Percentiles rank a stretch among this genome's conserved stretches.
These are phyloP conservation scores for Cinchona pubescens DNA, from an alignment of 257 asterid species.

Conservation along the genomic window DNA sequence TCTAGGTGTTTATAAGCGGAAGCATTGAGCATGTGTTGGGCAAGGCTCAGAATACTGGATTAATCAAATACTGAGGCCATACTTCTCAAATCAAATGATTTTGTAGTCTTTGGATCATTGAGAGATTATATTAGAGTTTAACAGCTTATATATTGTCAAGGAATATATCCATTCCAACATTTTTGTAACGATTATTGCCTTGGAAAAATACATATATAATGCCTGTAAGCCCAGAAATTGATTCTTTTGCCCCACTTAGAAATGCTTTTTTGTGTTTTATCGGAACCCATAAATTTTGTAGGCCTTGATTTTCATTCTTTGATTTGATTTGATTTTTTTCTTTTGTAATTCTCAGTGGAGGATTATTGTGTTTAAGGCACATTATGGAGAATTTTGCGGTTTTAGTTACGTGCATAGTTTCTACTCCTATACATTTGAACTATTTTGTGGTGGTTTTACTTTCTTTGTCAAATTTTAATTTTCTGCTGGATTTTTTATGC, in stretches of 20 bases:
- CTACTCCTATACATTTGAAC: too few species aligned
- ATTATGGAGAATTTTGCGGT: too few species aligned
- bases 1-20: constrained; percentile 61
- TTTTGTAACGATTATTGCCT: background rate
- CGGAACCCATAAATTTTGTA: too few species aligned
- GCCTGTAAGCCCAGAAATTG: background rate
- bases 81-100: background rate
- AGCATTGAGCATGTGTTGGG: constrained; percentile 48
- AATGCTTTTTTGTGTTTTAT: background rate
- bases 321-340: too few species aligned
- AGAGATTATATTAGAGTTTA: background rate
- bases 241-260: background rate
- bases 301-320: background rate
- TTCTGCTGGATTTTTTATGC: too few species aligned
- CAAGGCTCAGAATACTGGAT: constrained; percentile 53
- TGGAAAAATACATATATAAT: background rate
- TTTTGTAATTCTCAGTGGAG: background rate
- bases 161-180: background rate
- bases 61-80: constrained; percentile 48
- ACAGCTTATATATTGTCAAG: background rate
- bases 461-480: too few species aligned
- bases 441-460: too few species aligned
- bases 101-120: background rate
- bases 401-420: too few species aligned
- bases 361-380: too few species aligned